Evolutionary conservation across 164 flowering plant species (phyloP).

Genomic region (Euptelea pleiosperma): DNA sequence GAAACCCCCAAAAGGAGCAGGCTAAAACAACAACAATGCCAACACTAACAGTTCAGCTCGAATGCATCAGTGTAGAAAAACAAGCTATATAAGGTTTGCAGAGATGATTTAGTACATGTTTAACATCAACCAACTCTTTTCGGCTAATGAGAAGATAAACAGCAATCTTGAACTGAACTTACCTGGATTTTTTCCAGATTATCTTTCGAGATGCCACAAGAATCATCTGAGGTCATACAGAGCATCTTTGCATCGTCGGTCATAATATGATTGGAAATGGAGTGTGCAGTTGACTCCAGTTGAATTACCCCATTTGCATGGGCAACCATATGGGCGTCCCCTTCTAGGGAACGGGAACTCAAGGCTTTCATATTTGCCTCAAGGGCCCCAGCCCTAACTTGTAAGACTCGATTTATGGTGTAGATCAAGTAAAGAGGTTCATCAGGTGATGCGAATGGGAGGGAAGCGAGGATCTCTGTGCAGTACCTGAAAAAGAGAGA

Average conservation of each 20-base stretch:
- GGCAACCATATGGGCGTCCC: conserved; percentile 18
- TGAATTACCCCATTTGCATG: conserved; percentile 44
- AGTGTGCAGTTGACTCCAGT: conserved; percentile 17
- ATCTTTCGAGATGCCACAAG: conserved; percentile 31
- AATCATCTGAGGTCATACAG: conserved; percentile 21
- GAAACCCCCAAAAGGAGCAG: too few species aligned
- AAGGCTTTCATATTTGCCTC: conserved; percentile 83
- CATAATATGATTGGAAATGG: conserved; percentile 16
- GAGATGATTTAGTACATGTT: background rate
- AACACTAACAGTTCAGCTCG: too few species aligned
- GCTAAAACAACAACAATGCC: too few species aligned
- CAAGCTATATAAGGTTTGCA: too few species aligned
- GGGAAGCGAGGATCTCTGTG: conserved; percentile 80
- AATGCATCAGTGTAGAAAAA: too few species aligned
- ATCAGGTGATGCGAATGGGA: conserved; percentile 83
- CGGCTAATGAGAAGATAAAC: background rate
- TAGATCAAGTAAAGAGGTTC: conserved; percentile 93
- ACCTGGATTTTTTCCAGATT: conserved; percentile 75
- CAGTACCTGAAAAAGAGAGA: conserved; percentile 64
- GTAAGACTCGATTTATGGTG: conserved; percentile 82
- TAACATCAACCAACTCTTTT: background rate
- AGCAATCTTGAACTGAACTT: background rate
- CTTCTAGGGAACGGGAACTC: conserved; percentile 36
- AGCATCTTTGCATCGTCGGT: conserved; percentile 31
- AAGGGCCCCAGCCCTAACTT: conserved; percentile 82